Percentiles rank a stretch among this genome's conserved stretches.
Conservation (phyloP, 352 stramenopile genomes). For the Aphanomyces astaci region DNA sequence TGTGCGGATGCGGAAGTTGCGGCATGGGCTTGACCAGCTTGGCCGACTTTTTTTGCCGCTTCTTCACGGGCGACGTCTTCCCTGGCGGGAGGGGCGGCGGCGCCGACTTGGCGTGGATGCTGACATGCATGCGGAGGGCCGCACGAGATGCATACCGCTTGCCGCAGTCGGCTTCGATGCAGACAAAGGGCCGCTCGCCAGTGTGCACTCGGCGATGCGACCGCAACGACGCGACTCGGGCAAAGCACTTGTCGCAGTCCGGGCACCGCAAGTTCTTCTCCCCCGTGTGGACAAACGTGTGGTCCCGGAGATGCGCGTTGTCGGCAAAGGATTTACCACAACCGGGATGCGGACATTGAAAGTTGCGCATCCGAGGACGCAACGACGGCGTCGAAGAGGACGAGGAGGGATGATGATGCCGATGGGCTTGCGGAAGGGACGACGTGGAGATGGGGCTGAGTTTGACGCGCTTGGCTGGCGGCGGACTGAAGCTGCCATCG, state of each 20-base stretch:
- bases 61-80: constrained; percentile 10
- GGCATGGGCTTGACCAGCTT: not conserved
- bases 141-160: constrained; percentile 46
- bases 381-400: not conserved
- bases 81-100: not conserved
- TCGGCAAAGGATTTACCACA: constrained; percentile 65
- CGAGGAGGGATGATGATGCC: not conserved
- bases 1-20: constrained; percentile 26
- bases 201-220: constrained; percentile 37
- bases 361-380: constrained; percentile 48
- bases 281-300: constrained; percentile 65
- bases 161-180: constrained; percentile 21
- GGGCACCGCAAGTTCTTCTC: constrained; percentile 50
- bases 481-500: not conserved
- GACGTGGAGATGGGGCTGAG: not conserved
- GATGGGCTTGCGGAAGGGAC: not conserved
- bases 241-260: constrained; percentile 44
- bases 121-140: constrained; percentile 50
- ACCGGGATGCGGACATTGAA: constrained; percentile 53
- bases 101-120: constrained; percentile 26
- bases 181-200: constrained; percentile 19
- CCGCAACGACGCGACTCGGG: constrained; percentile 44
- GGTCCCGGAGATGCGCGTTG: constrained; percentile 56
- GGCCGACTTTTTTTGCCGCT: constrained; percentile 10
- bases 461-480: not conserved